Evolutionary conservation across 805 yeast genomes (phyloP), one percentile per base, ranked within the genome.

Genomic region (Yarrowia sp.): DNA sequence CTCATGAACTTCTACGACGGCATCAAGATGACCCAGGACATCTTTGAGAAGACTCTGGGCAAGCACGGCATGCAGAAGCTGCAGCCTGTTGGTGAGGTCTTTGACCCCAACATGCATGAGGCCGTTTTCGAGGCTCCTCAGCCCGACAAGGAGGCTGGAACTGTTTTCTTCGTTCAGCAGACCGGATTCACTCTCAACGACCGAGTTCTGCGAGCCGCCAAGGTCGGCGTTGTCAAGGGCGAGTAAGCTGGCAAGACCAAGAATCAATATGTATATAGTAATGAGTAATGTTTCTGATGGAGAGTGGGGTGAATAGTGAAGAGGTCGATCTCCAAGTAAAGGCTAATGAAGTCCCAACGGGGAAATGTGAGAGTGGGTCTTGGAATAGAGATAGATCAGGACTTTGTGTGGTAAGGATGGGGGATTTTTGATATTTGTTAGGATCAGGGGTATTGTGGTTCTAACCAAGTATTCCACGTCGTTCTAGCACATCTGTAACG

Each of bases 161-260:
- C 97, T 28, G 90, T 92, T 66, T 89, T 92, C 85, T 90, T 85
- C 72, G 97, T 92, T 67, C 97, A 92, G 79, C 97, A 89, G 78
- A 83, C 87, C 24, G 98, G 98, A 46, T 92, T 87, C 79, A 85
- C 87, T 66, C 82, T 91, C 72, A 91, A 91, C 79, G 85, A 88
- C 71, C 84, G 98, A 75, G 96, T 92, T 35, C 82, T 92, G 74
- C 85, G 98, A 79, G 96, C 98, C 33, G 97, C 98, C 66, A 92
- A 92, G 82, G 98, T 92, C 69, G 98, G 98, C 71, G 84, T 92
- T 72, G 97, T 92, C 69, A 90, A 88, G 79, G 84, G 77, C 64
- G 80, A 79, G 43, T 75, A 75, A 71, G 11, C n/a, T n/a, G n/a
- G n/a, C 16, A 19, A 40, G 30, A 26, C 38, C 22, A 14, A 19